Conservation (phyloP, 441 rosid species). For the Macaranga tanarius region DNA sequence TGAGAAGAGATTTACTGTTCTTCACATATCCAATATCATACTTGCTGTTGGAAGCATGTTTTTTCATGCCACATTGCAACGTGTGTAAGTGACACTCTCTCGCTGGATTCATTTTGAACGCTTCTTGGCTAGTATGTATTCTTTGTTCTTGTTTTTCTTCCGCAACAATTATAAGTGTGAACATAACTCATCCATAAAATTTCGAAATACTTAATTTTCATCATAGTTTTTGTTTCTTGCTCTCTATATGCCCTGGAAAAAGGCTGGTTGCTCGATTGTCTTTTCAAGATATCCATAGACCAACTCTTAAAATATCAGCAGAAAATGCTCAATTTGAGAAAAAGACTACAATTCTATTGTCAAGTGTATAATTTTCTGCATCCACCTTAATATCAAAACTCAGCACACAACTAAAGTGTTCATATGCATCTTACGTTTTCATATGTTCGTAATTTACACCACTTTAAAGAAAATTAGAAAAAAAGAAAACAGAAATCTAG, state of each 20-base stretch:
- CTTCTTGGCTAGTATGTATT: neutral
- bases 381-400: neutral
- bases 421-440: neutral
- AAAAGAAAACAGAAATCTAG: neutral
- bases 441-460: neutral
- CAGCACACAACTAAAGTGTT: neutral
- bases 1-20: constrained; percentile 85
- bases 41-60: constrained; percentile 90
- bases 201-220: neutral
- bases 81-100: constrained; percentile 48
- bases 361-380: neutral
- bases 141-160: neutral
- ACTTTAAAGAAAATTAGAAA: neutral
- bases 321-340: neutral
- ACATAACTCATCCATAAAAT: neutral
- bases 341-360: neutral
- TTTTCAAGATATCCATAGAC: neutral
- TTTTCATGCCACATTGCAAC: constrained; percentile 81
- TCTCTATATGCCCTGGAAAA: too few species aligned
- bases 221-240: neutral
- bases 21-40: constrained; percentile 82
- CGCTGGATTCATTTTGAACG: neutral
- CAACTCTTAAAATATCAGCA: neutral
- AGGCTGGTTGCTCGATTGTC: neutral
- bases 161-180: neutral